Evolutionary conservation across 768 basidiomycete genomes (phyloP).

Genomic region (Podaxis pistillaris): DNA sequence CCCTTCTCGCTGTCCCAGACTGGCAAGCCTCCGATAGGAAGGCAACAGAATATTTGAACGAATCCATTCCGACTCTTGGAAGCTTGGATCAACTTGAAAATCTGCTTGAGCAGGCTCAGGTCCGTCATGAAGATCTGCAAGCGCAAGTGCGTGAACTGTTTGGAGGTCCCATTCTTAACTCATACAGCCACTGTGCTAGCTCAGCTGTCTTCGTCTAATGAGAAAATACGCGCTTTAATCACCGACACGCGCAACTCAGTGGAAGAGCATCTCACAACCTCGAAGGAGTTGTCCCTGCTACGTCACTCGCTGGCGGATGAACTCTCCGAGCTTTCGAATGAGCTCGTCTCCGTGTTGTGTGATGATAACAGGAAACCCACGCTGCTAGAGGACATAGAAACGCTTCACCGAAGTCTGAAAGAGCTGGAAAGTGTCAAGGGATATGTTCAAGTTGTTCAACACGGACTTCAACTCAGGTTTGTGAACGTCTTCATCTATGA

Average conservation of each 20-base stretch:
- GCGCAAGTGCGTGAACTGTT: slow-evolving; percentile 40
- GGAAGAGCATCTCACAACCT: slow-evolving; percentile 52
- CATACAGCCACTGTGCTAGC: slow-evolving; percentile 43
- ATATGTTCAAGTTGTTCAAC: slow-evolving; percentile 76
- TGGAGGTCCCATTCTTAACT: slow-evolving; percentile 22
- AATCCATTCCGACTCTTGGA: slow-evolving; percentile 44
- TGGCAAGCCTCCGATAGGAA: slow-evolving; percentile 31
- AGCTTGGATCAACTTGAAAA: slow-evolving; percentile 49
- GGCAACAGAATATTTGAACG: slow-evolving; percentile 40
- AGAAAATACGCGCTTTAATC: slow-evolving; percentile 45
- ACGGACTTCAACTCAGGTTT: slow-evolving; percentile 71
- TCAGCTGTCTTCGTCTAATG: slow-evolving; percentile 58
- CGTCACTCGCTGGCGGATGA: slow-evolving; percentile 80
- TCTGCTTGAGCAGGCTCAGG: slow-evolving; percentile 41
- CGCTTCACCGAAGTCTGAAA: slow-evolving; percentile 70
- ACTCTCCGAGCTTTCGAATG: slow-evolving; percentile 61
- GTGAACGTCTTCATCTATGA: slow-evolving; percentile 16
- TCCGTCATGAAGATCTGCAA: slow-evolving; percentile 38
- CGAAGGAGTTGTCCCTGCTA: slow-evolving; percentile 72
- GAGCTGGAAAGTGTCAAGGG: slow-evolving; percentile 73
- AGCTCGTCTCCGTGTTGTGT: slow-evolving; percentile 57
- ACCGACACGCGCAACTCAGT: slow-evolving; percentile 45
- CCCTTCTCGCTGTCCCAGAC: slow-evolving; percentile 50
- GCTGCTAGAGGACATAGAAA: slow-evolving; percentile 81
- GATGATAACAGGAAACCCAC: slow-evolving; percentile 52